Evolutionary conservation across 805 yeast species (phyloP).

Genomic region (Zygosaccharomyces lentus): DNA sequence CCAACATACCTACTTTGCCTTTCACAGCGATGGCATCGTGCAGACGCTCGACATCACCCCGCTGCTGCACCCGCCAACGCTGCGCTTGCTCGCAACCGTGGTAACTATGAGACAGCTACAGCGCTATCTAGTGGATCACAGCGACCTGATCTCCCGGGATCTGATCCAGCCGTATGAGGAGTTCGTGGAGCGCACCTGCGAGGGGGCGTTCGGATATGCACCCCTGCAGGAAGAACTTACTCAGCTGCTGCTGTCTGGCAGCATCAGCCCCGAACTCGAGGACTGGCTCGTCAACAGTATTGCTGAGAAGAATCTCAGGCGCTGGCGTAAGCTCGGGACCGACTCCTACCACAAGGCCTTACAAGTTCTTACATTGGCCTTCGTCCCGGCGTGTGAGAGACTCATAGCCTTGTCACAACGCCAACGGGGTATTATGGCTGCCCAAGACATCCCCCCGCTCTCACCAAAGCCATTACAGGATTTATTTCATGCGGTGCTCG

Average conservation of each 20-base stretch:
- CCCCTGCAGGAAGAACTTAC: constrained; percentile 29
- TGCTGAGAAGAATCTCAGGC: constrained; percentile 61
- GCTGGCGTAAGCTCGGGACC: constrained; percentile 50
- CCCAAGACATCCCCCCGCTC: constrained; percentile 5
- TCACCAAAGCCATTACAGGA: constrained; percentile 9
- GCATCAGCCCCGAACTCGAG: constrained; percentile 11
- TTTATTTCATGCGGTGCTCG: constrained; percentile 10
- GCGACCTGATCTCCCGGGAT: constrained; percentile 18
- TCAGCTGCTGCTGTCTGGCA: constrained; percentile 20
- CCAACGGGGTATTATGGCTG: constrained; percentile 12
- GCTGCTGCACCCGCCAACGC: constrained; percentile 6
- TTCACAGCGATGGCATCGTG: constrained; percentile 13
- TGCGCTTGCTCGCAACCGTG: constrained; percentile 12
- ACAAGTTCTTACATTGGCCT: constrained; percentile 43
- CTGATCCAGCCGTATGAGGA: constrained; percentile 20
- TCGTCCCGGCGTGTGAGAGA: constrained; percentile 56
- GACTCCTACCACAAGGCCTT: constrained; percentile 48
- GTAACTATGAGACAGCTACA: constrained; percentile 14
- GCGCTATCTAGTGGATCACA: constrained; percentile 19
- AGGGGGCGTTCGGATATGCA: constrained; percentile 15
- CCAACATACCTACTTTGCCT: constrained; percentile 8
- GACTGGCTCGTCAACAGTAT: constrained; percentile 60
- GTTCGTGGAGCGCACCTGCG: constrained; percentile 20
- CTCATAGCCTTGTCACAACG: constrained; percentile 39
- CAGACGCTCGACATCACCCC: constrained; percentile 8